phyloP scores from a whole-genome alignment of 164 flowering plant genomes.

The Tinospora cordifolia region DNA sequence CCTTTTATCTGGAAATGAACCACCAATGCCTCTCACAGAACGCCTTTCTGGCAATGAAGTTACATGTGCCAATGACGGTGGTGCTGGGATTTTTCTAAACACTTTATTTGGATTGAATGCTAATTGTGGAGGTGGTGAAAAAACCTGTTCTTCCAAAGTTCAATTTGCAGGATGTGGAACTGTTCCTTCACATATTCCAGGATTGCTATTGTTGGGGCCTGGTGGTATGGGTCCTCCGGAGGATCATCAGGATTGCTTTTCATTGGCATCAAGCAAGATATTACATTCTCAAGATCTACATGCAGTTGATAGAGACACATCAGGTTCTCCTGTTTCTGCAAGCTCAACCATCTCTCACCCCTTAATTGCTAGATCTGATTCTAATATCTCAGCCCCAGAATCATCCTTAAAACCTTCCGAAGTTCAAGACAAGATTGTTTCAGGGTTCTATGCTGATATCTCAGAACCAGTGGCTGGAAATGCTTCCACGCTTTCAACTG shows the following conservation, averaged over 20 bases:
- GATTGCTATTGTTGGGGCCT: constrained; percentile 66
- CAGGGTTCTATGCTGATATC: constrained; percentile 19
- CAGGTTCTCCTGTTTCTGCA: constrained; percentile 55
- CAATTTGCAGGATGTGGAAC: not conserved
- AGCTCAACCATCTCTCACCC: constrained; percentile 49
- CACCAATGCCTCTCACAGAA: constrained; percentile 11
- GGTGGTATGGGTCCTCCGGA: constrained; percentile 43
- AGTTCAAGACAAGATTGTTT: constrained; percentile 17
- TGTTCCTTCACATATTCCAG: constrained; percentile 61
- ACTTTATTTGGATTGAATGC: constrained; percentile 16
- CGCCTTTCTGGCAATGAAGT: constrained; percentile 21
- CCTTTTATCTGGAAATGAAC: constrained; percentile 19
- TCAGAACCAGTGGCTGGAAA: constrained; percentile 17
- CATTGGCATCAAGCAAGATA: constrained; percentile 39
- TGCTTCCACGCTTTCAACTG: constrained; percentile 14
- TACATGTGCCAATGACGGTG: constrained; percentile 25
- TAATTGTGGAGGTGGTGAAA: constrained; percentile 15
- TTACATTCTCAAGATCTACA: constrained; percentile 42
- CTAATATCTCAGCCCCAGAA: constrained; percentile 20
- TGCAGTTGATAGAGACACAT: constrained; percentile 37
- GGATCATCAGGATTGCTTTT: constrained; percentile 54
- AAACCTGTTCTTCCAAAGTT: not conserved
- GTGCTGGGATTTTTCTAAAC: constrained; percentile 15
- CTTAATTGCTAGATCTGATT: constrained; percentile 19
- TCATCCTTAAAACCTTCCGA: constrained; percentile 16